A percentile compares a stretch with the other conserved stretches of the same genome.
Evolutionary conservation across 1,284 basidiomycete species (phyloP).

Genomic region (Apiotrichum brassicae): DNA sequence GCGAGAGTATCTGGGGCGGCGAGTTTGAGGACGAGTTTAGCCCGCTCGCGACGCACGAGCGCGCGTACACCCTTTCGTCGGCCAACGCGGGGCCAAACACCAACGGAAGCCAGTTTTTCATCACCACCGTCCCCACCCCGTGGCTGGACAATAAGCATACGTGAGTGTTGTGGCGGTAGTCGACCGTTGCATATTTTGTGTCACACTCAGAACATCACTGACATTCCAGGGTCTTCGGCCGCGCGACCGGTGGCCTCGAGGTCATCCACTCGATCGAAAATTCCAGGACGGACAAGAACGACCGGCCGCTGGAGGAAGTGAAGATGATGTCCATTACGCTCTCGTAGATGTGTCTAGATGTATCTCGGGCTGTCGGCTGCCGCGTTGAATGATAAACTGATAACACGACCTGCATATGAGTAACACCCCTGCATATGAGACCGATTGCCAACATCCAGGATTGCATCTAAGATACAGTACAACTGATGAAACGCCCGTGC

Average conservation of each 20-base stretch:
- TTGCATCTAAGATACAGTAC: too few species aligned
- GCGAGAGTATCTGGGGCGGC: constrained; percentile 85
- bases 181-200: too few species aligned
- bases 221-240: constrained; percentile 51
- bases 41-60: constrained; percentile 80
- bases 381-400: too few species aligned
- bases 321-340: constrained; percentile 54
- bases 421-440: too few species aligned
- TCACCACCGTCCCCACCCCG: constrained; percentile 90
- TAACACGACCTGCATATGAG: too few species aligned
- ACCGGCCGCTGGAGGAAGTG: constrained; percentile 85
- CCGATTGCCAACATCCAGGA: too few species aligned
- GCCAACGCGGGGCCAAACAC: constrained; percentile 84
- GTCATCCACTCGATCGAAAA: constrained; percentile 57
- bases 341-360: constrained; percentile 5
- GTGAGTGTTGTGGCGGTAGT: too few species aligned
- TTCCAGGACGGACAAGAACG: constrained; percentile 62
- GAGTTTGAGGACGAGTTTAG: constrained; percentile 96
- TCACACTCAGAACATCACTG: constrained; percentile 2
- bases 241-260: constrained; percentile 52
- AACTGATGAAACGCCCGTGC: too few species aligned
- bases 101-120: constrained; percentile 91
- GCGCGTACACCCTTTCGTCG: constrained; percentile 98
- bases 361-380: not conserved
- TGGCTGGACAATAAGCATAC: constrained; percentile 67